Base-by-base conservation (phyloP, 2,329 filamentous ascomycete genomes). In the Neofusicoccum kwambonambiense region DNA sequence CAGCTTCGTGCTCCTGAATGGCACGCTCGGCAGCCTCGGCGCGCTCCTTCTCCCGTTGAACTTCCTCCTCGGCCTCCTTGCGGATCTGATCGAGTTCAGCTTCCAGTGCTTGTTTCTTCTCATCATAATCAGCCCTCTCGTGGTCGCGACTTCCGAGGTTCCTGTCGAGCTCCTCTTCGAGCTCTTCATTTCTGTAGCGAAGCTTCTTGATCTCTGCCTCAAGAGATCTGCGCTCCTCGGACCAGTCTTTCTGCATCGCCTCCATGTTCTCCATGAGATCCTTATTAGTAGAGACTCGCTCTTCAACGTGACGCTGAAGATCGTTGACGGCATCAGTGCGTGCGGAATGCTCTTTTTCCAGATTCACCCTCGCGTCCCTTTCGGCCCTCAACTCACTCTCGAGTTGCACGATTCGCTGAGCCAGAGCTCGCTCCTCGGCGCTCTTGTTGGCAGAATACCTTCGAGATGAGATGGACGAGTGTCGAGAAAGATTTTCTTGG, bases 211-310 rank as follows among this genome's bases (percentile, higher is more conserved):
- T 88, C 74, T 98, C 93, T 15, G 87, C 83, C 70, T 97, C 91
- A 0, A 98, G 82, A 9, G 89, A 90, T 72, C 90, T 92, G 44
- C 95, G 87, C 76, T 98, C 94, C 57, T 89, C 88, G 41, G 90
- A 83, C 70, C 97, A 97, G 72, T 98, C 95, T 31, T 87, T 88
- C 77, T 97, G 92, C 69, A 96, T 86, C 12, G 93, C 90, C 73
- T 98, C 93, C 80, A 99, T 92, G 73, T 99, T 99, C 69, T 92
- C 90, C 78, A 99, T 88, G 9, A 99, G 86, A 76, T 98, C 95
- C 70, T 91, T 90, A 77, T 99, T 99, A 0, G 91, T 97, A 2
- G 92, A 93, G 70, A 95, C 92, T 5, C 87, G 91, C 76, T 98
- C 94, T 68, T 95, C 88, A 67, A 97, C 86, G 71, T 89, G 89